Conservation (phyloP, 2,329 filamentous ascomycete species). For the Ciborinia camelliae region DNA sequence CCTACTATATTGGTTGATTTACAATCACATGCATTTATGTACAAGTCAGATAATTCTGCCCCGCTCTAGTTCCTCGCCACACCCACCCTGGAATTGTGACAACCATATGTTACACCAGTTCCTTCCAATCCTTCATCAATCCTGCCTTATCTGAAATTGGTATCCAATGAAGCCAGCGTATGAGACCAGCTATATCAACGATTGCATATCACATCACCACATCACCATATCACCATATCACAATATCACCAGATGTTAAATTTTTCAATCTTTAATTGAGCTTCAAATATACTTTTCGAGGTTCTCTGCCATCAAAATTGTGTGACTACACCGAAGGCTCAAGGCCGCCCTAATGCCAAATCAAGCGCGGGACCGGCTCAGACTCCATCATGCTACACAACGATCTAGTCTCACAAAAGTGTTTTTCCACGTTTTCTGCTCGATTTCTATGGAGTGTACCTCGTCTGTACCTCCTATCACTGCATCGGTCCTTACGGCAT, state of each 20-base stretch:
- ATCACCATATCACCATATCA: too few species aligned
- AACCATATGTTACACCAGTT: neutral
- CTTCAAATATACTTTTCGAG: neutral
- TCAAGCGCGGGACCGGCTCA: conserved; percentile 1
- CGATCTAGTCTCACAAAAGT: neutral
- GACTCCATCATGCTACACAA: conserved; percentile 10
- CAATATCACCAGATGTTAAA: neutral
- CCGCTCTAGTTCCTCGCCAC: neutral
- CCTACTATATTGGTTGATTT: neutral
- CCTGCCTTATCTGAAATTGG: neutral
- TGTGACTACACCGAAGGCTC: neutral
- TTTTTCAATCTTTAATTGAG: neutral
- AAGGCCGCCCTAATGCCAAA: neutral
- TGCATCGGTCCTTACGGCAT: neutral
- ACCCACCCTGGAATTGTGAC: neutral
- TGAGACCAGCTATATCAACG: neutral
- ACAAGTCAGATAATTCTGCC: neutral
- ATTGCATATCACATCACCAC: neutral
- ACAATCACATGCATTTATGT: neutral
- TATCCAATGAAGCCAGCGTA: neutral
- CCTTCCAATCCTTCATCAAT: neutral
- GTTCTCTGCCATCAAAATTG: neutral
- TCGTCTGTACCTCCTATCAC: neutral
- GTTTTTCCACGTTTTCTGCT: conserved; percentile 16
- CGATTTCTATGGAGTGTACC: conserved; percentile 2